Percentiles rank a stretch among this genome's conserved stretches.
These are phyloP conservation scores for Salpingoeca rosetta DNA, from an alignment of 78 protist species.

Conservation along the genomic window DNA sequence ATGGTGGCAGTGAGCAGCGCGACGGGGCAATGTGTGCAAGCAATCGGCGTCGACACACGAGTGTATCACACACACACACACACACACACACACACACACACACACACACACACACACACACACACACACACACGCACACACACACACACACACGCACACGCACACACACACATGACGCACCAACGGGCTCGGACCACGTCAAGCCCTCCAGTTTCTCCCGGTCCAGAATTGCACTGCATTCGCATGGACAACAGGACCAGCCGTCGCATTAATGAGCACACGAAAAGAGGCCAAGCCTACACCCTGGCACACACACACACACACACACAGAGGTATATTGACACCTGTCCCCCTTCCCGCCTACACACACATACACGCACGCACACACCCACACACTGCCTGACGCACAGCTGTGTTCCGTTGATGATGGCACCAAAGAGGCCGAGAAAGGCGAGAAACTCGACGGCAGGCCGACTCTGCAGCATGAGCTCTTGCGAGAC, in stretches of 20 bases:
- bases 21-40: background rate
- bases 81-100: background rate
- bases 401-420: slow-evolving; percentile 38
- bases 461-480: background rate
- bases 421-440: slow-evolving; percentile 42
- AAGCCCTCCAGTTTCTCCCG: background rate
- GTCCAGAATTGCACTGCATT: background rate
- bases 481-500: slow-evolving; percentile 52
- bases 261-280: background rate
- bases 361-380: background rate
- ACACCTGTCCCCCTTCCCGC: background rate
- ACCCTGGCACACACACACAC: background rate
- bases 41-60: background rate
- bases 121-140: background rate
- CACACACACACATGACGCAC: too few species aligned
- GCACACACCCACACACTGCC: background rate
- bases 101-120: background rate
- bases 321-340: background rate
- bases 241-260: background rate
- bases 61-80: too few species aligned
- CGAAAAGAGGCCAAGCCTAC: background rate
- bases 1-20: too few species aligned
- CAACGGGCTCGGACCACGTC: background rate
- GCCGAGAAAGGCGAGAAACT: slow-evolving; percentile 32
- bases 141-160: background rate